phyloP scores from a whole-genome alignment of 2,329 filamentous ascomycete genomes.

The Ascochyta pisi region DNA sequence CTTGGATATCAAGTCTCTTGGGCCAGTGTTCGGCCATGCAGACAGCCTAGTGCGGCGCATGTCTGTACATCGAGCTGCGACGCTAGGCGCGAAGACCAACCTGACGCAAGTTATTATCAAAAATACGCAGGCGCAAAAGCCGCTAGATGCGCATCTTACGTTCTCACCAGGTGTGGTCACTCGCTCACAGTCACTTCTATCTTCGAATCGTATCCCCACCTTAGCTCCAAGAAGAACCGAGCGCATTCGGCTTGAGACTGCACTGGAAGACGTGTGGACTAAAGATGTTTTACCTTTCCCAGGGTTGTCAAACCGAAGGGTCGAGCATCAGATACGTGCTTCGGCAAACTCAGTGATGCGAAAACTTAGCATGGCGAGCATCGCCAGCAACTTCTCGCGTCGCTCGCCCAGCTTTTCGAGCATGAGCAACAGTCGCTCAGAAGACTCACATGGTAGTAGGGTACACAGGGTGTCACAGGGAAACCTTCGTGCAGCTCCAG shows the following conservation, averaged over 20 bases:
- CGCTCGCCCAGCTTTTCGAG: conserved; percentile 67
- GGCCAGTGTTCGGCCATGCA: conserved; percentile 75
- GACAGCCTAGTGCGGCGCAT: conserved; percentile 70
- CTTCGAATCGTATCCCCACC: conserved; percentile 70
- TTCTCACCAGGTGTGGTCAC: conserved; percentile 65
- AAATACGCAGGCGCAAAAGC: conserved; percentile 76
- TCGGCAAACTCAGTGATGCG: conserved; percentile 89
- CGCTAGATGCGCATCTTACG: conserved; percentile 55
- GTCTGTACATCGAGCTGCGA: conserved; percentile 80
- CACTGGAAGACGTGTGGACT: conserved; percentile 83
- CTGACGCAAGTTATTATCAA: conserved; percentile 83
- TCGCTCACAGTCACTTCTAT: conserved; percentile 80
- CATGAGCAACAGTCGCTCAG: conserved; percentile 46
- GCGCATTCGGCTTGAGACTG: conserved; percentile 75
- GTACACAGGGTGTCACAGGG: conserved; percentile 37
- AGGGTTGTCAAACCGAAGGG: conserved; percentile 73
- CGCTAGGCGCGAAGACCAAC: conserved; percentile 71
- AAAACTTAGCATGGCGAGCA: conserved; percentile 83
- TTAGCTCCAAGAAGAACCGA: conserved; percentile 78
- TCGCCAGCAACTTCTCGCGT: conserved; percentile 77
- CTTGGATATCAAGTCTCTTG: conserved; percentile 75
- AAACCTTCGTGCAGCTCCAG: conserved; percentile 32
- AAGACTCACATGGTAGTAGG: conserved; percentile 43
- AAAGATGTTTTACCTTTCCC: conserved; percentile 81
- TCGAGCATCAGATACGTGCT: conserved; percentile 75